Percentiles rank a stretch among this genome's conserved stretches.
Conservation (phyloP, 2,329 filamentous ascomycete genomes). For the Diaporthe velutina region DNA sequence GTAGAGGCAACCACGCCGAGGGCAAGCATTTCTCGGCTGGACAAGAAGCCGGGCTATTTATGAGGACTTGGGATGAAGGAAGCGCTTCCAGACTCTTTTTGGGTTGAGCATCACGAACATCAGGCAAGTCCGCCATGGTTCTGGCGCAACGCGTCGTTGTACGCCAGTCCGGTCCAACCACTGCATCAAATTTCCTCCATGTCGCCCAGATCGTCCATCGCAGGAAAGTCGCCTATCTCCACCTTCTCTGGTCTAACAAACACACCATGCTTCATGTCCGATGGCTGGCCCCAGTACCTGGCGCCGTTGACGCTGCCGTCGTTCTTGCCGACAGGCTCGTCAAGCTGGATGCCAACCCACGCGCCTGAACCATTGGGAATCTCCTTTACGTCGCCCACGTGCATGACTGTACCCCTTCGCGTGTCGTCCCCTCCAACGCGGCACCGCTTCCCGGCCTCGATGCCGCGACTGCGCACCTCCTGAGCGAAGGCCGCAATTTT, state of each 20-base stretch:
- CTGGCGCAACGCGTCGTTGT: neutral
- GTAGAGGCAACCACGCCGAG: neutral
- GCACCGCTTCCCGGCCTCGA: slow-evolving; percentile 73
- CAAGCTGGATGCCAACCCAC: slow-evolving; percentile 82
- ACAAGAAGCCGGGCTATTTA: neutral
- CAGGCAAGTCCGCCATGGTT: neutral
- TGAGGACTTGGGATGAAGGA: slow-evolving; percentile 24
- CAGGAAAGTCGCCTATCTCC: slow-evolving; percentile 80
- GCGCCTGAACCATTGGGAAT: slow-evolving; percentile 74
- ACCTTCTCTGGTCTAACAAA: slow-evolving; percentile 85
- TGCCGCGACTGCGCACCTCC: slow-evolving; percentile 79
- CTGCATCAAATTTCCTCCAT: slow-evolving; percentile 77
- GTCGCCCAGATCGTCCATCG: slow-evolving; percentile 80
- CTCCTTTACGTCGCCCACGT: slow-evolving; percentile 80
- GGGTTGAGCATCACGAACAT: slow-evolving; percentile 9
- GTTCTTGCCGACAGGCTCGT: slow-evolving; percentile 87
- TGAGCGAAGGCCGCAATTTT: slow-evolving; percentile 76
- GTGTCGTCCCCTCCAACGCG: slow-evolving; percentile 76
- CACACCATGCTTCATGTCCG: slow-evolving; percentile 77
- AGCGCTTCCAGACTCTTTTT: neutral
- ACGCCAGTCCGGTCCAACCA: neutral
- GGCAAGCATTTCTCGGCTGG: slow-evolving; percentile 25
- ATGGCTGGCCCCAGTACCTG: slow-evolving; percentile 78
- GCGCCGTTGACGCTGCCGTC: slow-evolving; percentile 75
- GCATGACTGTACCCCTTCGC: slow-evolving; percentile 77